These are phyloP conservation scores for Sordariomycetes sp. DNA, from an alignment of 2,329 filamentous ascomycete genomes.

Conservation along the genomic window DNA sequence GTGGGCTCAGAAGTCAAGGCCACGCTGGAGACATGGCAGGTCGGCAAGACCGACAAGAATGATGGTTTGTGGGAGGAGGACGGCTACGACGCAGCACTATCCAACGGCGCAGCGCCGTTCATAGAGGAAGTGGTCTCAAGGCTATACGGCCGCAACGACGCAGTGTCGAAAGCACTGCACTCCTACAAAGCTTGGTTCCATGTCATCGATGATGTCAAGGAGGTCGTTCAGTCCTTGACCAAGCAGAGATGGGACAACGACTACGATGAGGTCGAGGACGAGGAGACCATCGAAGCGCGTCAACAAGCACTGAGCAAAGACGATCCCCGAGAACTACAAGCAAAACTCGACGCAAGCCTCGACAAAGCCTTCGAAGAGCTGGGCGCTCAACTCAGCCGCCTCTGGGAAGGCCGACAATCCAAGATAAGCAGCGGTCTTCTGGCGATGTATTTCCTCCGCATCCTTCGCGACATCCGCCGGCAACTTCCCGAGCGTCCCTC, in stretches of 20 bases:
- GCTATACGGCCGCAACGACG: conserved; percentile 62
- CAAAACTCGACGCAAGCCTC: conserved; percentile 47
- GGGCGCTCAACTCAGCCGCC: conserved; percentile 39
- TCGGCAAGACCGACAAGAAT: conserved; percentile 38
- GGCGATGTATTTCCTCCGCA: conserved; percentile 60
- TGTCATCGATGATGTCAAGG: conserved; percentile 59
- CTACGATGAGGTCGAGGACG: conserved; percentile 64
- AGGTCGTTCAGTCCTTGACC: conserved; percentile 54
- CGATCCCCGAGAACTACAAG: conserved; percentile 56
- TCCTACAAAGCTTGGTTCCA: conserved; percentile 65
- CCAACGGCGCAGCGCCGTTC: conserved; percentile 53
- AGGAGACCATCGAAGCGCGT: conserved; percentile 57
- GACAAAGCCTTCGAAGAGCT: conserved; percentile 49
- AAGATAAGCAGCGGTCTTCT: conserved; percentile 39
- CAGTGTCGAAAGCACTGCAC: conserved; percentile 51
- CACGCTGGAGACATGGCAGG: conserved; percentile 51
- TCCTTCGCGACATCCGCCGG: conserved; percentile 64
- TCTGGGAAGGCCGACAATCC: conserved; percentile 38
- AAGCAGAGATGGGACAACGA: conserved; percentile 70
- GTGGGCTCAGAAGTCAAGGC: conserved; percentile 57
- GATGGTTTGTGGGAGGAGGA: conserved; percentile 58
- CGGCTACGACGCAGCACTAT: conserved; percentile 55
- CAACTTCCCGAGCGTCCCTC: conserved; percentile 47
- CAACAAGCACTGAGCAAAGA: conserved; percentile 62
- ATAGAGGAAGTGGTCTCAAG: conserved; percentile 60